phyloP scores from a whole-genome alignment of 768 basidiomycete species.

The Kwoniella dendrophila region DNA sequence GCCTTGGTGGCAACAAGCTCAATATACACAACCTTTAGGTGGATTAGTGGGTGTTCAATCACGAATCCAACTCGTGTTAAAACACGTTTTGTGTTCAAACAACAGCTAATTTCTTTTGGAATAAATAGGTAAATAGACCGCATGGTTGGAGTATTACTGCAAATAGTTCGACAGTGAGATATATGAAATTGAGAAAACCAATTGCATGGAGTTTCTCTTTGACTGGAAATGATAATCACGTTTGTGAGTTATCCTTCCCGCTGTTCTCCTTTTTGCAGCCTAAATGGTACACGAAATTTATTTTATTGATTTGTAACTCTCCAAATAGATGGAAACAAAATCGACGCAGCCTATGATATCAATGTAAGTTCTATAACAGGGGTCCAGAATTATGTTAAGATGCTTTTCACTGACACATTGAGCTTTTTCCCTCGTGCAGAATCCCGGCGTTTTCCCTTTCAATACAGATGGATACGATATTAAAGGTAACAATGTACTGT shows the following conservation, averaged over 20 bases:
- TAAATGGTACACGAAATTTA: neutral
- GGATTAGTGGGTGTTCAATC: slow-evolving; percentile 51
- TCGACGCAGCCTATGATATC: slow-evolving; percentile 60
- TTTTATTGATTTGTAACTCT: neutral
- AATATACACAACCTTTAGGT: slow-evolving; percentile 67
- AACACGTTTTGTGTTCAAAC: too few species aligned
- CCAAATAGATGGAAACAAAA: slow-evolving; percentile 60
- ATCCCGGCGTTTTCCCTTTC: slow-evolving; percentile 13
- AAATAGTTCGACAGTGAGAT: slow-evolving; percentile 58
- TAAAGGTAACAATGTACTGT: slow-evolving; percentile 63
- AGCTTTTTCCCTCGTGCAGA: too few species aligned
- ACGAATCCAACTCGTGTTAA: too few species aligned
- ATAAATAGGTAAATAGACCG: neutral
- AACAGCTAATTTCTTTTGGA: neutral
- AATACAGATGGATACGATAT: slow-evolving; percentile 62
- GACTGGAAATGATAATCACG: slow-evolving; percentile 59
- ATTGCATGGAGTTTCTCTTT: slow-evolving; percentile 64
- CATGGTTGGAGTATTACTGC: neutral
- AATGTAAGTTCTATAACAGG: slow-evolving; percentile 13
- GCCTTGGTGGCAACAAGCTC: slow-evolving; percentile 37
- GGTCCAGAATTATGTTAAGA: neutral
- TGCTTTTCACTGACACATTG: too few species aligned
- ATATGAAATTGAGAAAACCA: slow-evolving; percentile 43
- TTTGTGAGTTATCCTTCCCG: slow-evolving; percentile 63
- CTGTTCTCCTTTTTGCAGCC: too few species aligned